Base-by-base conservation (phyloP, 78 protist genomes). In the Parvularia atlantis region DNA sequence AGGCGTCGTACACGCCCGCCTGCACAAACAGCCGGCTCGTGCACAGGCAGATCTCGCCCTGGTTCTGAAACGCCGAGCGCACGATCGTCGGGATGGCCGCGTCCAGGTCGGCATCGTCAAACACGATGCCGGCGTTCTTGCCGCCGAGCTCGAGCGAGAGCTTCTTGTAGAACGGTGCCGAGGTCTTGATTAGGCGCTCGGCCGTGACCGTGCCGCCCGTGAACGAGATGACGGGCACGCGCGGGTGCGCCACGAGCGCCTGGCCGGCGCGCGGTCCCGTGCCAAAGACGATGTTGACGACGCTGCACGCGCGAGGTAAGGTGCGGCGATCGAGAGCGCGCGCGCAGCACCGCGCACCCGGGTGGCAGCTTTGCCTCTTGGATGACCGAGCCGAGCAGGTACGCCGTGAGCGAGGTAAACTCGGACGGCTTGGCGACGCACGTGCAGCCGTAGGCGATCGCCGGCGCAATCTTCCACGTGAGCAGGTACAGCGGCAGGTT, bases 401-500 rank as follows among this genome's bases (percentile, higher is more conserved):
- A 31, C 16, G 89, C 93, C 6, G 95, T 88, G 58, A 66, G 54
- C 20, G 91, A 65, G 19, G 92, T 85, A 37, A 91, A 36, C 48
- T 90, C 95, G 35, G 84, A 73, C 31, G 95, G 95, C 64, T 90
- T 90, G 59, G 68, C 52, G 28, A 90, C 95, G 64, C 63, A 44
- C 28, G 85, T 66, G 60, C 76, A 81, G 28, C 91, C 91, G 9
- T 17, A 16, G 14, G 88, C 90, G 46, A 91, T 39, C 11, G 93
- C 92, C 26, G 96, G 96, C 30, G 96, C 96, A 30, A 87, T 77
- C 66, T 92, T 92, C 93, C 93, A 92, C 19, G 91, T 77, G 48
- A 84, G 60, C 46, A 92, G 77, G n/a, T 89, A 84, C 62, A 92
- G 44, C 20, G 96, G 96, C 13, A 89, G 65, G 73, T 90, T 92